A percentile compares a stretch with the other conserved stretches of the same genome.
Conservation (phyloP, 192 early-diverging fungal species). For the Backusella sp. region DNA sequence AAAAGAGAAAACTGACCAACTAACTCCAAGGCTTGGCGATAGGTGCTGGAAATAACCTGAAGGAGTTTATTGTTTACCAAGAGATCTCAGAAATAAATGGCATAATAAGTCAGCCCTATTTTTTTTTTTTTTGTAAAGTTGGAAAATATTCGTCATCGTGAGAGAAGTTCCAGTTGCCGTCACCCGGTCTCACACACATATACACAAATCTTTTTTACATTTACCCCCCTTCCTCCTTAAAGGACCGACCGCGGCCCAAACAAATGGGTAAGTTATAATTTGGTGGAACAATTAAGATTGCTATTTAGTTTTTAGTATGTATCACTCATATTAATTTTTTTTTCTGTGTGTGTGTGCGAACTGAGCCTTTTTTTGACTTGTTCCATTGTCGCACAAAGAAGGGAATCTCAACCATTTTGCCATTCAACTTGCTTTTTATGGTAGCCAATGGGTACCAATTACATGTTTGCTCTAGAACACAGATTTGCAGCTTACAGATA, state of each 20-base stretch:
- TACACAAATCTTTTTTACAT: background rate
- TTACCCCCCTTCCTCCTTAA: conserved; percentile 1
- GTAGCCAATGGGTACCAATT: conserved; percentile 5
- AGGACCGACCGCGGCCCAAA: conserved; percentile 7
- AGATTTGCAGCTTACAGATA: conserved; percentile 5
- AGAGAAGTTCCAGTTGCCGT: conserved; percentile 8
- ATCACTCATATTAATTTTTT: background rate
- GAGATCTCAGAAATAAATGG: background rate
- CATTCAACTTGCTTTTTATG: conserved; percentile 5
- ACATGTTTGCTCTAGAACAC: background rate
- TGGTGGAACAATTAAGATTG: conserved; percentile 3
- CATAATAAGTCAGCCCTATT: background rate
- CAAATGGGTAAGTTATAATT: background rate
- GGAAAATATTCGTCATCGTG: conserved; percentile 2
- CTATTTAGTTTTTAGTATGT: conserved; percentile 7
- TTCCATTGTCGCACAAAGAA: conserved; percentile 1
- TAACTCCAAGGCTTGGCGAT: background rate
- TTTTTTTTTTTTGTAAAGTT: background rate
- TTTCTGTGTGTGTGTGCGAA: background rate
- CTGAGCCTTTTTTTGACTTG: conserved; percentile 8
- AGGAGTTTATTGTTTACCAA: background rate
- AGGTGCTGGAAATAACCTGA: conserved; percentile 1
- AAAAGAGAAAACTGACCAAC: background rate
- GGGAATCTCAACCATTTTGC: conserved; percentile 2
- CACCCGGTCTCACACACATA: conserved; percentile 3